Conservation (phyloP, 768 basidiomycete genomes). For the Rhodosporidiobolus sp. region DNA sequence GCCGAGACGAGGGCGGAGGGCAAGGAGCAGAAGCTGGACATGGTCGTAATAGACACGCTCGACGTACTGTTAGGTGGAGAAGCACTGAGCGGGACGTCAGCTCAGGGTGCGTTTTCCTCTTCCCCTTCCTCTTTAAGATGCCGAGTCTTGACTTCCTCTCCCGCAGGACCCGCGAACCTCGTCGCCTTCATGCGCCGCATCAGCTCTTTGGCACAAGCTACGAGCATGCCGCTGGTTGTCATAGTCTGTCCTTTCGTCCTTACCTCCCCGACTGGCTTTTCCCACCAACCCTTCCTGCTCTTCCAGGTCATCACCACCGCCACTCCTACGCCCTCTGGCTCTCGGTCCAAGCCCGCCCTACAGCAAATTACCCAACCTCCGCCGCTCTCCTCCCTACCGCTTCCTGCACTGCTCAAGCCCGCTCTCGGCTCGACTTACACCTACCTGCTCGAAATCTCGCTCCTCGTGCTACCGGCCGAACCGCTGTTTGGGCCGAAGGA, state of each 20-base stretch:
- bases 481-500: constrained; percentile 4
- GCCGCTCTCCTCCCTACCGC: constrained; percentile 10
- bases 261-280: not conserved
- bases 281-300: not conserved
- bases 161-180: constrained; percentile 15
- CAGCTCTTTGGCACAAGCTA: not conserved
- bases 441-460: constrained; percentile 12
- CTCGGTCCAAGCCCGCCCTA: not conserved
- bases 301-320: constrained; percentile 8
- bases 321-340: not conserved
- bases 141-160: not conserved
- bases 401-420: not conserved
- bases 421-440: not conserved
- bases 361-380: not conserved
- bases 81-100: not conserved
- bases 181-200: constrained; percentile 27
- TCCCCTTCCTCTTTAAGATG: not conserved
- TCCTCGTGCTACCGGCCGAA: not conserved
- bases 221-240: not conserved
- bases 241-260: not conserved
- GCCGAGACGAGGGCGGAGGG: not conserved
- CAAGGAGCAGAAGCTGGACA: not conserved
- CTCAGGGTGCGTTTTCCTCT: not conserved
- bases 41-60: constrained; percentile 25
- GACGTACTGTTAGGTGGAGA: constrained; percentile 17